These are phyloP conservation scores for Solanum lycopersicoides DNA, from an alignment of 257 asterid species.

Conservation along the genomic window DNA sequence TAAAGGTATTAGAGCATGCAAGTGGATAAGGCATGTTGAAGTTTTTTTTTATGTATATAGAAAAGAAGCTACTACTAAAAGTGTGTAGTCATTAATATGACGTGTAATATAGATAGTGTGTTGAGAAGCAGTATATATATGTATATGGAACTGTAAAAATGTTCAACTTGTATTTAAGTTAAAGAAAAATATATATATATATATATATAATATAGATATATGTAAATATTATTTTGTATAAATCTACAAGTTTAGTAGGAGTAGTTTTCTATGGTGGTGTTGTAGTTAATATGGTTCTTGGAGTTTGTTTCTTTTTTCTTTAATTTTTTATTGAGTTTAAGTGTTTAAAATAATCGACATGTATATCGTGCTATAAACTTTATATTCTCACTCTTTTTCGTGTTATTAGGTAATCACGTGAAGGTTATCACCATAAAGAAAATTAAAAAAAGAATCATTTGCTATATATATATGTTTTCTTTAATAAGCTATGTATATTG, in stretches of 20 bases:
- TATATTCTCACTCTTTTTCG: background rate
- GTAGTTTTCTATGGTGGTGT: background rate
- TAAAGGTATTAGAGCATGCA: background rate
- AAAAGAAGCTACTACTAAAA: background rate
- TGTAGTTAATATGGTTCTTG: background rate
- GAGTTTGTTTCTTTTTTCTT: background rate
- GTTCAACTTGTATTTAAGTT: background rate
- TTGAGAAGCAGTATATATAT: background rate
- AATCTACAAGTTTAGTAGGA: background rate
- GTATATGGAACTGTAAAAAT: background rate
- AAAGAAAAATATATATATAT: background rate
- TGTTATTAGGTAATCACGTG: background rate
- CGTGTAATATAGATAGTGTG: background rate
- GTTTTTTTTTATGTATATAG: background rate
- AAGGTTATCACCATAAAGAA: background rate
- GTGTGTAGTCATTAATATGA: background rate
- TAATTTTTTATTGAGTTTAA: background rate
- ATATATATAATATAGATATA: background rate
- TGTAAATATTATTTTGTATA: background rate
- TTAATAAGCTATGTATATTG: background rate
- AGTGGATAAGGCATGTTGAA: background rate
- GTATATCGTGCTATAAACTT: background rate
- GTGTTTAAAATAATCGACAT: background rate
- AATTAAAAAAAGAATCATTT: background rate
- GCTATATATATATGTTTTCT: background rate